These are phyloP conservation scores for Trichoderma endophyticum DNA, from an alignment of 2,329 filamentous ascomycete genomes.

Conservation along the genomic window DNA sequence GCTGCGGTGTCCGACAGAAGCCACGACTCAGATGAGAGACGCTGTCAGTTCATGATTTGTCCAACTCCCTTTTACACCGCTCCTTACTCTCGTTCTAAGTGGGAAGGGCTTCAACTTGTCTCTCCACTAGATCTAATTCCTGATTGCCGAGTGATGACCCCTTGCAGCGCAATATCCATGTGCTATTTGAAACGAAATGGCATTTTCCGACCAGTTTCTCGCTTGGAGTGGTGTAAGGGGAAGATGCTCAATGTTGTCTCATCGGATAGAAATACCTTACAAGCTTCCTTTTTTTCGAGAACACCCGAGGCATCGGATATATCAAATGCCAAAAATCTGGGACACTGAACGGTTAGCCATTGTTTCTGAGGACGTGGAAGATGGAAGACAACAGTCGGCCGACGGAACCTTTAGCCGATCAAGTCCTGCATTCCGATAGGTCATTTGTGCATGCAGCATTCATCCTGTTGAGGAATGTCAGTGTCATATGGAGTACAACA, in stretches of 20 bases:
- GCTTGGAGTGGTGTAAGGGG: neutral
- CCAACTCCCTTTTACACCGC: neutral
- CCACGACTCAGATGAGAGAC: neutral
- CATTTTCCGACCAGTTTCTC: neutral
- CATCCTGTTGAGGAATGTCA: neutral
- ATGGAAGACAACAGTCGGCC: neutral
- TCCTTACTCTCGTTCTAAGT: neutral
- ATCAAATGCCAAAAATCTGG: neutral
- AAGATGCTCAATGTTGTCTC: neutral
- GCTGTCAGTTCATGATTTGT: neutral
- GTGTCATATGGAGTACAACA: conserved; percentile 6
- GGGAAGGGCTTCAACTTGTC: neutral
- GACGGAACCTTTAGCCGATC: neutral
- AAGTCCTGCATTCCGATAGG: neutral
- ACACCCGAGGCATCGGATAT: neutral
- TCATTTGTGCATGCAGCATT: neutral
- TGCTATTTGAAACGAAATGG: neutral
- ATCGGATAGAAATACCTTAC: neutral
- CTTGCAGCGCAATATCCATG: neutral
- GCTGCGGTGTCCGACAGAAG: conserved; percentile 3
- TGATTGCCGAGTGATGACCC: neutral
- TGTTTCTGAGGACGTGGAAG: neutral
- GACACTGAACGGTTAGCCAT: neutral
- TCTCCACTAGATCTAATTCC: neutral
- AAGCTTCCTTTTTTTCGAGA: neutral